A percentile compares a stretch with the other conserved stretches of the same genome.
These are phyloP conservation scores for Psilocybe azurescens DNA, from an alignment of 768 basidiomycete species.

Conservation along the genomic window DNA sequence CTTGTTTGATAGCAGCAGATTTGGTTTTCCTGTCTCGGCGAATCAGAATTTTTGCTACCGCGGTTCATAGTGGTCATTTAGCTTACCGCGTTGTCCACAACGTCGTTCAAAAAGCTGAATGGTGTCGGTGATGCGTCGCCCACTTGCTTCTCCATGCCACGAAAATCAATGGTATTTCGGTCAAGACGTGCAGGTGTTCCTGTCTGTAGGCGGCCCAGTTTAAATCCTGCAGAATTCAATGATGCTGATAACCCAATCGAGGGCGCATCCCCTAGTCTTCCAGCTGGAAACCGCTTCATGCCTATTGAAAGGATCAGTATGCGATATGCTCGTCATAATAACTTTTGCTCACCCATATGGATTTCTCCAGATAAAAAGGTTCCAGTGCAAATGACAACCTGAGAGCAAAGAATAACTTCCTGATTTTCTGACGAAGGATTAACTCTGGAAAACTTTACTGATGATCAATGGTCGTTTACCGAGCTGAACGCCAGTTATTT, in stretches of 20 bases:
- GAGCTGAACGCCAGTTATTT: constrained; percentile 68
- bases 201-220: constrained; percentile 83
- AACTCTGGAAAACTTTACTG: neutral
- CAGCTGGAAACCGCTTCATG: constrained; percentile 77
- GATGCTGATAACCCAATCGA: constrained; percentile 80
- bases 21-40: constrained; percentile 65
- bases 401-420: constrained; percentile 75
- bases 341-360: constrained; percentile 67
- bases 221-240: constrained; percentile 75
- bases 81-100: constrained; percentile 73
- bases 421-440: constrained; percentile 61
- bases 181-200: constrained; percentile 86
- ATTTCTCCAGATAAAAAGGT: constrained; percentile 93
- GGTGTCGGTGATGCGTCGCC: constrained; percentile 71
- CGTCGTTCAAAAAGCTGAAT: constrained; percentile 77
- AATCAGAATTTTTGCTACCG: neutral
- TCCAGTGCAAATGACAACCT: constrained; percentile 89
- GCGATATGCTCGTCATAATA: neutral
- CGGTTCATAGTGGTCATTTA: no score
- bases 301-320: constrained; percentile 38
- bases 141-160: constrained; percentile 60
- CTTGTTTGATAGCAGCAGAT: constrained; percentile 72
- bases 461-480: constrained; percentile 42
- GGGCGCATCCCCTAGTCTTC: constrained; percentile 74
- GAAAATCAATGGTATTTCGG: constrained; percentile 72